Evolutionary conservation across 768 basidiomycete species (phyloP).

Genomic region (Phanerodontia chrysosporium): DNA sequence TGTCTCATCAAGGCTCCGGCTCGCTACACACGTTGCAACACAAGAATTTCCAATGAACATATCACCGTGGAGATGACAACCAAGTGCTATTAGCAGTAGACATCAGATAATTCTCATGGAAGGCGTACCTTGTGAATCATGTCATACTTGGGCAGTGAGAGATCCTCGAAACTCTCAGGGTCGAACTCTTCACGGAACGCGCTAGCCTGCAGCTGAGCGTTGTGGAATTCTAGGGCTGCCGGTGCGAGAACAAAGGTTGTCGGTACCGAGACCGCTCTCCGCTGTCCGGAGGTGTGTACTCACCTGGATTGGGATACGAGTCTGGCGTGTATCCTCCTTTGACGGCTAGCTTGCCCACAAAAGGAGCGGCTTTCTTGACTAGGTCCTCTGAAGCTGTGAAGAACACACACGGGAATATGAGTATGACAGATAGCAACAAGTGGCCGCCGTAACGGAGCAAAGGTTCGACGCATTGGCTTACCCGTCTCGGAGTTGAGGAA

Average conservation of each 20-base stretch:
- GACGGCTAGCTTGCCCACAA: conserved; percentile 76
- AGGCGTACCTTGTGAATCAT: conserved; percentile 71
- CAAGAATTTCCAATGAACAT: conserved; percentile 3
- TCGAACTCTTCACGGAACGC: conserved; percentile 92
- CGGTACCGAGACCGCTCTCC: neutral
- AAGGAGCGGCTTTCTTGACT: conserved; percentile 60
- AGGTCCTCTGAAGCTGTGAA: conserved; percentile 62
- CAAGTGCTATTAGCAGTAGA: neutral
- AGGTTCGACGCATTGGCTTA: conserved; percentile 21
- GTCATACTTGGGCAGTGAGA: conserved; percentile 72
- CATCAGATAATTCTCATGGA: neutral
- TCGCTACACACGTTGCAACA: conserved; percentile 37
- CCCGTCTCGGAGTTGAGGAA: conserved; percentile 51
- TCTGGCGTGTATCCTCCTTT: conserved; percentile 84
- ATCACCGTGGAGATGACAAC: neutral
- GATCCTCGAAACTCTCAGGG: conserved; percentile 71
- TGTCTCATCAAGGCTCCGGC: conserved; percentile 62
- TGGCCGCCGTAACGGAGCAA: neutral
- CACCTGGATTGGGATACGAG: conserved; percentile 88
- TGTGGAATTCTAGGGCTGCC: conserved; percentile 80
- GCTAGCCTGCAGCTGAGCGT: conserved; percentile 84
- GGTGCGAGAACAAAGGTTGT: conserved; percentile 1
- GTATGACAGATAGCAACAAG: conserved; percentile 6
- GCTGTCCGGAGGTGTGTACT: conserved; percentile 18
- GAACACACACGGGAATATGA: neutral